Evolutionary conservation across 163 green algal species (phyloP).

Genomic region (Scenedesmus sp.): DNA sequence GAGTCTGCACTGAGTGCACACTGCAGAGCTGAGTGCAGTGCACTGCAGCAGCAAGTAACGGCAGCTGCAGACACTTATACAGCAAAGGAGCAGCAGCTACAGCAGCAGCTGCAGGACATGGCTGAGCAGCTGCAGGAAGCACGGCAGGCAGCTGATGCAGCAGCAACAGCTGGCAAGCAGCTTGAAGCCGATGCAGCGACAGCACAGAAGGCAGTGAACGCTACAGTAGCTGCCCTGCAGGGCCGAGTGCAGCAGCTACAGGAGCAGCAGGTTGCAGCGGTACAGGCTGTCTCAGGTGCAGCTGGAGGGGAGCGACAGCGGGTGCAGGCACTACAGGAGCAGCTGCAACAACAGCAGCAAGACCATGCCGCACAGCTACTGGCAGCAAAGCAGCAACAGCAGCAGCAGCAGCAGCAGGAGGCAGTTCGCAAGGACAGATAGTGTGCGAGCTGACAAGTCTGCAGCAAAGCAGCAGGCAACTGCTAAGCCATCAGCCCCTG

Average conservation of each 20-base stretch:
- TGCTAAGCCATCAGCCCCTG: background rate
- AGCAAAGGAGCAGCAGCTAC: background rate
- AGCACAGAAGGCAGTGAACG: background rate
- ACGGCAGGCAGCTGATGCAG: background rate
- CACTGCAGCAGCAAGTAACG: background rate
- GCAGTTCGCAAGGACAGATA: background rate
- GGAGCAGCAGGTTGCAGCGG: background rate
- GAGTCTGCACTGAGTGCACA: background rate
- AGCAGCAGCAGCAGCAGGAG: background rate
- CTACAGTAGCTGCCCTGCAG: background rate
- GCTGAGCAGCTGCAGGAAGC: background rate
- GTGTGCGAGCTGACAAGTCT: background rate
- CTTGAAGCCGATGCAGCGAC: background rate
- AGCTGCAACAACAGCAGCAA: background rate
- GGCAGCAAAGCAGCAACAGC: background rate
- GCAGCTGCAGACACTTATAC: background rate
- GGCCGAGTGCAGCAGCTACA: background rate
- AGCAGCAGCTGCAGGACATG: background rate
- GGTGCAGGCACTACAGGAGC: too few relatives aligned
- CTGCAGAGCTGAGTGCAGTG: too few relatives aligned
- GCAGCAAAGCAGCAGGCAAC: background rate
- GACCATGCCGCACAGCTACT: background rate
- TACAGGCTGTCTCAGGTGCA: background rate
- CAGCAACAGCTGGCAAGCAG: conserved; percentile 5
- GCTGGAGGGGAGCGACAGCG: background rate